These are phyloP conservation scores for Barnettozyma salicaria DNA, from an alignment of 805 yeast genomes.

Conservation along the genomic window DNA sequence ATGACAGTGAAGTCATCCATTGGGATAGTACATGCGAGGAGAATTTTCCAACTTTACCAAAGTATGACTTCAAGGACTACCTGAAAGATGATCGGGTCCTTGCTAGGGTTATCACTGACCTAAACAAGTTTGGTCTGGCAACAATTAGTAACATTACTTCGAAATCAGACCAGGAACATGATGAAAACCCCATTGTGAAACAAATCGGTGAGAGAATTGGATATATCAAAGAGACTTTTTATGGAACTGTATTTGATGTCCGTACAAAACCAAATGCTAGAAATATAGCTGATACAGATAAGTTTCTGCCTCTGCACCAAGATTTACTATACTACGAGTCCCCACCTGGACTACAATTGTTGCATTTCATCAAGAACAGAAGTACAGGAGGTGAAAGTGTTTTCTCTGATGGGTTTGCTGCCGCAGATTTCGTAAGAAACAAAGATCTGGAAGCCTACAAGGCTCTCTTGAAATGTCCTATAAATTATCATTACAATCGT, in stretches of 20 bases:
- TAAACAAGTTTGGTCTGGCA: conserved; percentile 52
- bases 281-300: conserved; percentile 64
- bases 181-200: conserved; percentile 31
- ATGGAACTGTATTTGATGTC: conserved; percentile 69
- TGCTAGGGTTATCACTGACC: conserved; percentile 34
- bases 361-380: conserved; percentile 50
- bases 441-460: conserved; percentile 56
- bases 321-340: conserved; percentile 72
- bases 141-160: conserved; percentile 52
- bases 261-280: conserved; percentile 45
- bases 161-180: conserved; percentile 24
- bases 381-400: conserved; percentile 62
- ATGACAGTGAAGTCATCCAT: conserved; percentile 35
- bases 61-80: conserved; percentile 13
- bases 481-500: conserved; percentile 63
- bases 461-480: conserved; percentile 56
- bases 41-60: conserved; percentile 15
- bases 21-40: conserved; percentile 34
- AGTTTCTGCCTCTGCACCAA: conserved; percentile 67
- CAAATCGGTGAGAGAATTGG: conserved; percentile 52
- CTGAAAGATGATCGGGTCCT: conserved; percentile 21
- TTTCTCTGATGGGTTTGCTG: conserved; percentile 65
- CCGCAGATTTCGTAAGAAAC: conserved; percentile 49
- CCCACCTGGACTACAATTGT: conserved; percentile 72
- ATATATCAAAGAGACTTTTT: conserved; percentile 63